A percentile compares a stretch with the other conserved stretches of the same genome.
Evolutionary conservation across 2,329 filamentous ascomycete genomes (phyloP).

Genomic region (Graphium sp.): DNA sequence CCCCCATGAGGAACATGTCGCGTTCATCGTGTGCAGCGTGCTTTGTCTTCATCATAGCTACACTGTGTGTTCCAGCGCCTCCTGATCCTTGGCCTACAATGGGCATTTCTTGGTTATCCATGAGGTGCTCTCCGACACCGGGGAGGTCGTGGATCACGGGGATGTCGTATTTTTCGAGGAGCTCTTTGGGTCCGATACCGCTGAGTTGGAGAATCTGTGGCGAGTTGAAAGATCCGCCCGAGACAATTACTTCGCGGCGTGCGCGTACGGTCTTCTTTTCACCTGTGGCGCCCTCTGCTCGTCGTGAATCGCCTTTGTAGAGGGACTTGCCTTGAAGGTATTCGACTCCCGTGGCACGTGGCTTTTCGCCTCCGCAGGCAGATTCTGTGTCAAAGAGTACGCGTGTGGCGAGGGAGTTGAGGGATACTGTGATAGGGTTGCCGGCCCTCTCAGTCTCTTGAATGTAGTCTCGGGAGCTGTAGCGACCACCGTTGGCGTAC

Average conservation of each 20-base stretch:
- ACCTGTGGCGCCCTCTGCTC: conserved; percentile 11
- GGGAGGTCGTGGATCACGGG: conserved; percentile 23
- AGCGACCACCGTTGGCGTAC: conserved; percentile 11
- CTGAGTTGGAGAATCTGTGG: conserved; percentile 34
- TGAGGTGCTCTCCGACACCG: conserved; percentile 30
- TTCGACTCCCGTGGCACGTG: conserved; percentile 21
- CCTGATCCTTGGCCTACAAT: conserved; percentile 12
- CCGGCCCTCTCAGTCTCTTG: conserved; percentile 4
- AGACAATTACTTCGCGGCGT: conserved; percentile 28
- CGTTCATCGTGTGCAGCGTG: conserved; percentile 6
- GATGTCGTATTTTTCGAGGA: conserved; percentile 25
- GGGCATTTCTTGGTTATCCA: conserved; percentile 23
- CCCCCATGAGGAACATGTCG: conserved; percentile 7
- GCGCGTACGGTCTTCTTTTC: conserved; percentile 10
- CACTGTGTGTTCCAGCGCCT: conserved; percentile 3
- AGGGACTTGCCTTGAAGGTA: conserved; percentile 8
- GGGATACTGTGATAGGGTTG: conserved; percentile 7
- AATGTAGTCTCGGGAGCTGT: conserved; percentile 13
- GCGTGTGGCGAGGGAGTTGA: conserved; percentile 16
- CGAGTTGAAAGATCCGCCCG: conserved; percentile 29
- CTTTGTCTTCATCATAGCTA: conserved; percentile 5
- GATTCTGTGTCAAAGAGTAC: conserved; percentile 16
- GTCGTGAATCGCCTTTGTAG: conserved; percentile 15
- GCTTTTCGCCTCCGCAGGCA: conserved; percentile 6
- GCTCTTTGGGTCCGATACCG: conserved; percentile 24